A percentile compares a stretch with the other conserved stretches of the same genome.
phyloP scores from a whole-genome alignment of 2,329 filamentous ascomycete species.

The Acarospora socialis region DNA sequence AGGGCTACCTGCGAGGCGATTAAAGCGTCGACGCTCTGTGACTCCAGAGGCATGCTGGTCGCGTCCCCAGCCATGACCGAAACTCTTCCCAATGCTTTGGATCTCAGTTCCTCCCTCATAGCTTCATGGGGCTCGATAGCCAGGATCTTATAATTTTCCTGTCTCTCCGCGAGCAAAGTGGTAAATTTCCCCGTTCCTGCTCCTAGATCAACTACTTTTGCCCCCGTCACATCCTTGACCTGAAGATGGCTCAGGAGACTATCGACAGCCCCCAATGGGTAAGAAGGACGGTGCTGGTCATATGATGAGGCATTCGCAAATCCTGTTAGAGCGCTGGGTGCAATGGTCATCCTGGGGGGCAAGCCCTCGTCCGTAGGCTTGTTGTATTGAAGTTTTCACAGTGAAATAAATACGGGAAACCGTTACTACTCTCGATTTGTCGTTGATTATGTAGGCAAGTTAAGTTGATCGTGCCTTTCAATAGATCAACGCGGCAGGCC shows the following conservation, averaged over 20 bases:
- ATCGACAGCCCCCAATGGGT: conserved; percentile 44
- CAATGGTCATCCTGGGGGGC: too few relatives aligned
- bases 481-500: too few relatives aligned
- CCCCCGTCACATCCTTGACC: conserved; percentile 32
- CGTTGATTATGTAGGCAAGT: too few relatives aligned
- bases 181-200: conserved; percentile 61
- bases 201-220: conserved; percentile 48
- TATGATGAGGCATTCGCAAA: conserved; percentile 52
- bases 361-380: too few relatives aligned
- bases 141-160: conserved; percentile 46
- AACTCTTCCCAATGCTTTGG: conserved; percentile 44
- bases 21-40: conserved; percentile 49
- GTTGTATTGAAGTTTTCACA: too few relatives aligned
- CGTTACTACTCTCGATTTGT: too few relatives aligned
- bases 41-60: conserved; percentile 38
- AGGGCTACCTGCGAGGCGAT: conserved; percentile 51
- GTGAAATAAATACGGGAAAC: too few relatives aligned
- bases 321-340: conserved; percentile 29
- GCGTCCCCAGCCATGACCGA: conserved; percentile 44
- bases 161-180: conserved; percentile 41
- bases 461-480: too few relatives aligned
- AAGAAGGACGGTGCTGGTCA: conserved; percentile 54
- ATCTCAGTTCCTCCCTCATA: conserved; percentile 49
- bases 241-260: conserved; percentile 42
- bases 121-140: conserved; percentile 50